Base-by-base conservation (phyloP, 78 protist genomes). In the Speleostelium caveatum region DNA sequence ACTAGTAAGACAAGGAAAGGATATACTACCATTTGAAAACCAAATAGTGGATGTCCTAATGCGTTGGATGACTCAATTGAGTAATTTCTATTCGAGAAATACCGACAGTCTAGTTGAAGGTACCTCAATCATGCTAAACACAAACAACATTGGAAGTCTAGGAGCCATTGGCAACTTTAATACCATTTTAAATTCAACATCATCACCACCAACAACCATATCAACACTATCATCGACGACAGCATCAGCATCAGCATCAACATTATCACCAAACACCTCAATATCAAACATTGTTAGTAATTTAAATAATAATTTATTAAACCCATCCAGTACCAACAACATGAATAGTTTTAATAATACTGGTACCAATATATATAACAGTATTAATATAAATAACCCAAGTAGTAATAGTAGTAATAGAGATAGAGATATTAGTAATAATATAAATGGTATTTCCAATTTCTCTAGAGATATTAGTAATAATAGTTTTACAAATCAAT, bases 1-100 rank as follows among this genome's bases (percentile, higher is more conserved):
- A 28, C 33, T 83, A 22, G 26, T 69, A 12, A 53, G 39, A 59
- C 51, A 60, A 17, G 91, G 77, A 16, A 69, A 65, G 17, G 91
- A 83, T 59, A 83, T 83, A 22, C 38, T 45, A 41, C 91, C 91
- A 26, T 83, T 83, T 83, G 91, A 83, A 51, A 38, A 51, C 17
- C 38, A 68, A 3, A 73, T 83, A 3, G 45, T 60, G 30, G 78
- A 83, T 21, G 24, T 69, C 0, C 61, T 83, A 0, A 60, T 83
- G 10, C n/a, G 41, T 12, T 83, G 77, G 77, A 28, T 83, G 21
- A 10, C n/a, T 45, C n/a, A 14, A 14, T 6, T 45, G 53, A 45
- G 10, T 45, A 14, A 14, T 45, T 45, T 14, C 10, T 45, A 45
- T 10, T 14, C 6, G 6, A 45, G 10, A 10, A 14, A 45, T 45